Base-by-base conservation (phyloP, 225 moss, liverwort and hornwort species). In the Straminergon stramineum region DNA sequence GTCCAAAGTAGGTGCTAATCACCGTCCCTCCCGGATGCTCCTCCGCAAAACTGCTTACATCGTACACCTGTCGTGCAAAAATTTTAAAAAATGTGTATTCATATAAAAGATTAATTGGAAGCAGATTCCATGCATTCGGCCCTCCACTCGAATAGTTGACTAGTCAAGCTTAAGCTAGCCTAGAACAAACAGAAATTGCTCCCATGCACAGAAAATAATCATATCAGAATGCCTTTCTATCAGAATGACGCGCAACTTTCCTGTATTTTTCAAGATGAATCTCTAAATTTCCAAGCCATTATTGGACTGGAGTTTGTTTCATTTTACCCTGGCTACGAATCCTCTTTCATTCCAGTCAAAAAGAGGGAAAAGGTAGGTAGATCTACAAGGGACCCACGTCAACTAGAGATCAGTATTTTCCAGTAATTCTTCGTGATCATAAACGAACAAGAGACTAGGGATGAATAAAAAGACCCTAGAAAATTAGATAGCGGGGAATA, bases 1-100 rank as follows among this genome's bases (percentile, higher is more conserved):
- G 89, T 79, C 96, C 96, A 22, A 93, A 94, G 75, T 94, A 94
- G 19, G 94, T 98, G 81, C 90, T 95, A n/a, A 98, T 95, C 60
- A 96, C 98, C 37, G 93, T 79, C 34, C 98, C 98, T 75, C 98
- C 98, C 19, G 98, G 98, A 71, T 98, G 98, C 39, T 82, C 76
- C 75, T 92, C 88, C 12, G 94, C 95, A 77, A 98, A 98, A 32
- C 85, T 79, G 68, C 93, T 98, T 43, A 96, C 98, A 81, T 98
- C 96, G 65, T 97, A 98, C 64, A 98, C 97, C 93, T 84, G 55
- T 69, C 69, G 10, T 84, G 55, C 5, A 35, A 55, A 28, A 11
- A 1, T 15, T 26, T 26, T 45, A 1, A 5, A 51, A 52, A 68
- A n/a, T 31, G 30, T 20, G 30, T 39, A 51, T 48, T 17, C 21